These are phyloP conservation scores for Tetrahymena elliotti DNA, from an alignment of 73 alveolate species.

Conservation along the genomic window DNA sequence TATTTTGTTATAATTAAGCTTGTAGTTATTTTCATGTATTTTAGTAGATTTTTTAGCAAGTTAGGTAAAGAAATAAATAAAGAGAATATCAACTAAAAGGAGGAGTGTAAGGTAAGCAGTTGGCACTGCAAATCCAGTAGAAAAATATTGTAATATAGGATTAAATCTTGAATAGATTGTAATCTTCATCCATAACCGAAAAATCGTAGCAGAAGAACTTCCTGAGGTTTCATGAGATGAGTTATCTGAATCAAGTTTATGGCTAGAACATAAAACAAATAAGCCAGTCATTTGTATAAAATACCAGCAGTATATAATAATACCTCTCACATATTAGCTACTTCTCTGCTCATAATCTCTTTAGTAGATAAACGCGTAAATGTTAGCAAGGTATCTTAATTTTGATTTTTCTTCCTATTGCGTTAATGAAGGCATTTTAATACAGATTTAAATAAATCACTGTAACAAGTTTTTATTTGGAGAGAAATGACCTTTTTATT, in stretches of 20 bases:
- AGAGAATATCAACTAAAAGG: background rate
- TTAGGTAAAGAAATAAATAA: background rate
- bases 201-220: background rate
- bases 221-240: background rate
- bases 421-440: background rate
- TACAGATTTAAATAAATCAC: background rate
- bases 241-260: background rate
- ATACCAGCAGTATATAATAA: background rate
- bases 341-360: background rate
- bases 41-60: background rate
- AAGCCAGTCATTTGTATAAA: background rate
- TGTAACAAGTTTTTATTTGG: no score
- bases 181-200: background rate
- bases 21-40: background rate
- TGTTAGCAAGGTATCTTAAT: background rate
- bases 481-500: no score
- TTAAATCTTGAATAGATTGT: background rate
- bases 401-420: background rate
- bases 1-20: background rate
- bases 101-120: background rate
- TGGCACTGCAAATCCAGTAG: background rate
- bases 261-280: background rate
- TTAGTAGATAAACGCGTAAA: background rate
- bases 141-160: background rate
- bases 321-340: background rate